Percentiles rank a stretch among this genome's conserved stretches.
phyloP scores from a whole-genome alignment of 192 early-diverging fungal species.

The Coemansia nantahalensis region DNA sequence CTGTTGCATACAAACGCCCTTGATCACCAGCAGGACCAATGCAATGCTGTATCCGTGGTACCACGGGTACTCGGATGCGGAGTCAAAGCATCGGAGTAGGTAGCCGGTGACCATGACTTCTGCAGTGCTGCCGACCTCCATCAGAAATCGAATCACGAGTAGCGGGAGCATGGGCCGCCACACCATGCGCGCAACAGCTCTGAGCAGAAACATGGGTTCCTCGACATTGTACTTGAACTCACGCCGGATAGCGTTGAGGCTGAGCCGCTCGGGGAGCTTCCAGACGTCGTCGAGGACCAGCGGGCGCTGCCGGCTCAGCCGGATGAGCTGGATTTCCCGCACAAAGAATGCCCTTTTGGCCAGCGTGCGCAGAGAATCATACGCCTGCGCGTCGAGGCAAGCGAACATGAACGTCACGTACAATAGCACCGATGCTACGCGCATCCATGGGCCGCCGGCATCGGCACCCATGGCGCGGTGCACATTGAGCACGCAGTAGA shows the following conservation, averaged over 20 bases:
- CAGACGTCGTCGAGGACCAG: slow-evolving; percentile 21
- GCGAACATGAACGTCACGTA: slow-evolving; percentile 8
- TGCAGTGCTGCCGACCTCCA: background rate
- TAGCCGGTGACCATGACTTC: slow-evolving; percentile 6
- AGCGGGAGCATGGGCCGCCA: slow-evolving; percentile 45
- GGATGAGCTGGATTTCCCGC: slow-evolving; percentile 24
- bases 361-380: slow-evolving; percentile 2
- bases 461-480: slow-evolving; percentile 10
- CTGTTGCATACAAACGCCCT: background rate
- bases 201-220: slow-evolving; percentile 36
- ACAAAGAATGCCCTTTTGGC: slow-evolving; percentile 6
- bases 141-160: slow-evolving; percentile 9
- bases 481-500: slow-evolving; percentile 11
- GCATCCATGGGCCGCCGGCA: background rate
- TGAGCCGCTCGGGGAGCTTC: slow-evolving; percentile 22
- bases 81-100: slow-evolving; percentile 23
- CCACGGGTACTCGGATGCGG: slow-evolving; percentile 12
- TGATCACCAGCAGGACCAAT: background rate
- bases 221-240: slow-evolving; percentile 33
- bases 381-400: slow-evolving; percentile 14
- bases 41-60: slow-evolving; percentile 19
- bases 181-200: slow-evolving; percentile 31
- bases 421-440: background rate
- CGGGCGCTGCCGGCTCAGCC: slow-evolving; percentile 13
- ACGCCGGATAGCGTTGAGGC: slow-evolving; percentile 3